phyloP scores from a whole-genome alignment of 1,139 yeast species.

The Taphrina wiesneri region DNA sequence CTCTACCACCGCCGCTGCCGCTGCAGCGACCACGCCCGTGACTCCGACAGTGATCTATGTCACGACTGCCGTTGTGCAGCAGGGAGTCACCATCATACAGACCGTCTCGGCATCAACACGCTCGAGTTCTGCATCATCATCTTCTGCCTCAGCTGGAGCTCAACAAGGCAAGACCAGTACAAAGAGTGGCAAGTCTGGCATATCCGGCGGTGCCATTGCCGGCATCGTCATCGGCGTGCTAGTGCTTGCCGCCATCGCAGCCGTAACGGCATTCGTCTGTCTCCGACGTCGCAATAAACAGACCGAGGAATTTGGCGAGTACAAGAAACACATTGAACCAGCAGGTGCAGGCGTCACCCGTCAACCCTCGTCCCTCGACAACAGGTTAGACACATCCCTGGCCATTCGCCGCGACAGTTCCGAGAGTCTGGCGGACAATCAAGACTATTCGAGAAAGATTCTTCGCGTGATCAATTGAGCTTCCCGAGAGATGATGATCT shows the following conservation, averaged over 20 bases:
- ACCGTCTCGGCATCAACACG: constrained; percentile 27
- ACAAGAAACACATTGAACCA: constrained; percentile 32
- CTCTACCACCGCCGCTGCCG: constrained; percentile 13
- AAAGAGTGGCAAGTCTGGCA: constrained; percentile 38
- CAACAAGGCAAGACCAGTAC: constrained; percentile 24
- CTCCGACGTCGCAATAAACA: constrained; percentile 53
- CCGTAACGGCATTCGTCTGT: constrained; percentile 47
- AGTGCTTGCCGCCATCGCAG: constrained; percentile 53
- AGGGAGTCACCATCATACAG: constrained; percentile 30
- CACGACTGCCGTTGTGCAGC: constrained; percentile 35
- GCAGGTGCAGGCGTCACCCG: constrained; percentile 18
- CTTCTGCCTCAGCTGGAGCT: constrained; percentile 14
- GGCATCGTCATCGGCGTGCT: constrained; percentile 70
- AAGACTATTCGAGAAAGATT: constrained; percentile 72
- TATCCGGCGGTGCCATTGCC: constrained; percentile 58
- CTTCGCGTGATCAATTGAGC: constrained; percentile 53
- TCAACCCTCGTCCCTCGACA: constrained; percentile 53
- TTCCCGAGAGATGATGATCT: too few relatives aligned
- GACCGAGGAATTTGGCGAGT: constrained; percentile 24
- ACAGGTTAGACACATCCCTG: constrained; percentile 66
- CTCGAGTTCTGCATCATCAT: neutral
- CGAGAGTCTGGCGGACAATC: constrained; percentile 75
- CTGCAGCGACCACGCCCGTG: constrained; percentile 37
- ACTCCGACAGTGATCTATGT: constrained; percentile 38
- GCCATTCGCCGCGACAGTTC: constrained; percentile 70